Evolutionary conservation across 2,329 filamentous ascomycete genomes (phyloP), one percentile per base, ranked within the genome.

Genomic region (Nemania sp.): DNA sequence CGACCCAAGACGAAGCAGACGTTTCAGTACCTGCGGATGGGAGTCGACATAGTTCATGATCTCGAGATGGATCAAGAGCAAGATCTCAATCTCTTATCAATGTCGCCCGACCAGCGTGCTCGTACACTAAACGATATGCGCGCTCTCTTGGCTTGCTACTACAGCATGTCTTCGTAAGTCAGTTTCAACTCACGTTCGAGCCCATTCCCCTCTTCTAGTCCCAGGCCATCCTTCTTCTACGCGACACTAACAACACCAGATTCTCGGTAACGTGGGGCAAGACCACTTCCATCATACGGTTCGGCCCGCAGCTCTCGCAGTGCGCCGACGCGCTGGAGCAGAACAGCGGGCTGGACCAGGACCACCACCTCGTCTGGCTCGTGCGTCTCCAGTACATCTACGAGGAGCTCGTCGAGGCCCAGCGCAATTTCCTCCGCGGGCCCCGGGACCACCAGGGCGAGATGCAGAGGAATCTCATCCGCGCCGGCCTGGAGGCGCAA

Each of bases 21-120:
- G 0, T 73, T 76, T 5, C 82, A 84, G 56, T 85, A 84, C 65
- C 67, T 82, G 5, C 77, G 79, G 21, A 84, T 85, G 81, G 77
- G 78, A 0, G 74, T 77, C 15, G 83, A 85, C 57, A 75, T 84
- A 9, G 68, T 81, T 7, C 74, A 73, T 9, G 82, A 85, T 56
- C 74, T 85, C 0, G 81, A 82, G 5, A 69, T 85, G 1, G 78
- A 82, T 21, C 73, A 79, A 20, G 77, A 79, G 34, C 64, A 69
- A 1, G 67, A 69, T n/a, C 58, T 68, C 25, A 64, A 68, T 42
- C 21, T 70, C 12, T 60, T 64, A 1, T 49, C 45, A 2, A 48
- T 61, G 17, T 32, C 63, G 2, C 58, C 66, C 1, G 71, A 67
- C 1, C 54, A 47, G 18, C 60, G 60, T 17, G 58, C 66, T 2